Evolutionary conservation across 257 asterid genomes (phyloP).

Genomic region (Paulownia fortunei): DNA sequence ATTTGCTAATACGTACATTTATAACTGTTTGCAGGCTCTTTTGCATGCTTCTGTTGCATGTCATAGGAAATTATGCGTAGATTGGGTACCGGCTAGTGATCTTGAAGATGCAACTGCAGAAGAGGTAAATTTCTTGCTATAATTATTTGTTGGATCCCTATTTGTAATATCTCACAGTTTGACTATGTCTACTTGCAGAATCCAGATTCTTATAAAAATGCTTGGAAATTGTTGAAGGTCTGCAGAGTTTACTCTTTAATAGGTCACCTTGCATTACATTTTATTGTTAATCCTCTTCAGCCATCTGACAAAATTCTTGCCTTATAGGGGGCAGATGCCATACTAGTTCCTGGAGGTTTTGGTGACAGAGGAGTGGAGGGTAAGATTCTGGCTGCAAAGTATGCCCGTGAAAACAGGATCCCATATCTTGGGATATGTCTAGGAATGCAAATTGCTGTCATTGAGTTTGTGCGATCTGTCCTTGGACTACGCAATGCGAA

Average conservation of each 20-base stretch:
- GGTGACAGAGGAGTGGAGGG: slow-evolving; percentile 93
- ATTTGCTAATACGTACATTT: slow-evolving; percentile 18
- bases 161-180: slow-evolving; percentile 35
- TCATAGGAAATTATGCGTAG: slow-evolving; percentile 70
- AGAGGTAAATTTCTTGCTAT: slow-evolving; percentile 53
- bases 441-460: slow-evolving; percentile 82
- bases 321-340: slow-evolving; percentile 71
- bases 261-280: slow-evolving; percentile 1
- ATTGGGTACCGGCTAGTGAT: slow-evolving; percentile 92
- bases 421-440: slow-evolving; percentile 83
- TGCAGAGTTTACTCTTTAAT: slow-evolving; percentile 30
- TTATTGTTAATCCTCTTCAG: slow-evolving; percentile 11
- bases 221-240: slow-evolving; percentile 91
- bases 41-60: slow-evolving; percentile 92
- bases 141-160: slow-evolving; percentile 28
- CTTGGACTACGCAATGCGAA: slow-evolving; percentile 70
- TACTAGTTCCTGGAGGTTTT: slow-evolving; percentile 87
- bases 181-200: slow-evolving; percentile 55
- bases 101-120: slow-evolving; percentile 76
- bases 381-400: slow-evolving; percentile 77
- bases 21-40: slow-evolving; percentile 75
- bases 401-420: slow-evolving; percentile 73
- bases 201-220: slow-evolving; percentile 67
- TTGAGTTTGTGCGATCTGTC: slow-evolving; percentile 71
- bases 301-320: slow-evolving; percentile 31